Percentiles rank a stretch among this genome's conserved stretches.
These are phyloP conservation scores for Rhizopogon salebrosus DNA, from an alignment of 768 basidiomycete genomes.

Conservation along the genomic window DNA sequence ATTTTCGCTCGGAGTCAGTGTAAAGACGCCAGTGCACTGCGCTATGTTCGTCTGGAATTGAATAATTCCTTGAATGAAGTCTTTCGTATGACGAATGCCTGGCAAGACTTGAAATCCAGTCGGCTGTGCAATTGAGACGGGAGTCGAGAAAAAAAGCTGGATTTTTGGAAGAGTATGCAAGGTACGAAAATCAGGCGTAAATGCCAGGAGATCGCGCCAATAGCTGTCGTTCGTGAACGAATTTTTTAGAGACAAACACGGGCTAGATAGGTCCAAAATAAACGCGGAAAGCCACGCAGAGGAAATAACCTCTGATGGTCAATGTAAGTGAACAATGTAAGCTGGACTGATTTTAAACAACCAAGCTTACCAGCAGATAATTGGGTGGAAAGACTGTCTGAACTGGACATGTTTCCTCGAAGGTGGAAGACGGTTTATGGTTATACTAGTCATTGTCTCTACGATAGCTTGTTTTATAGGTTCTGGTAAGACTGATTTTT, in stretches of 20 bases:
- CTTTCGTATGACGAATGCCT: neutral
- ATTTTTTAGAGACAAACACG: neutral
- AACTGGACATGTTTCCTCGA: too few relatives aligned
- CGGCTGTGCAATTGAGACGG: neutral
- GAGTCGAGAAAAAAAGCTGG: neutral
- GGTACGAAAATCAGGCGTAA: constrained; percentile 3
- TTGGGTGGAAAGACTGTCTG: neutral
- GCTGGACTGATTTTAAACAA: neutral
- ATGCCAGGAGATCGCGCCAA: constrained; percentile 4
- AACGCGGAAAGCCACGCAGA: neutral
- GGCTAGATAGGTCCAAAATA: neutral
- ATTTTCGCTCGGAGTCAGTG: neutral
- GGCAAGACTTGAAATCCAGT: neutral
- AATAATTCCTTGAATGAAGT: constrained; percentile 3
- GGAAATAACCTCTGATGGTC: neutral
- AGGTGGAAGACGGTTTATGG: too few relatives aligned
- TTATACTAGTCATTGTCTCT: too few relatives aligned
- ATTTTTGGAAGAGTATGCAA: constrained; percentile 1
- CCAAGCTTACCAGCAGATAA: neutral
- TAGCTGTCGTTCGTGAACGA: constrained; percentile 5
- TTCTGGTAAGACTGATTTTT: too few relatives aligned
- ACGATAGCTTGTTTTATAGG: too few relatives aligned
- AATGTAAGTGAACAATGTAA: too few relatives aligned
- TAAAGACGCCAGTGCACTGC: constrained; percentile 4
- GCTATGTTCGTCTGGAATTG: constrained; percentile 3